Conservation (phyloP, 1,139 yeast genomes). For the Geotrichum fermentans region DNA sequence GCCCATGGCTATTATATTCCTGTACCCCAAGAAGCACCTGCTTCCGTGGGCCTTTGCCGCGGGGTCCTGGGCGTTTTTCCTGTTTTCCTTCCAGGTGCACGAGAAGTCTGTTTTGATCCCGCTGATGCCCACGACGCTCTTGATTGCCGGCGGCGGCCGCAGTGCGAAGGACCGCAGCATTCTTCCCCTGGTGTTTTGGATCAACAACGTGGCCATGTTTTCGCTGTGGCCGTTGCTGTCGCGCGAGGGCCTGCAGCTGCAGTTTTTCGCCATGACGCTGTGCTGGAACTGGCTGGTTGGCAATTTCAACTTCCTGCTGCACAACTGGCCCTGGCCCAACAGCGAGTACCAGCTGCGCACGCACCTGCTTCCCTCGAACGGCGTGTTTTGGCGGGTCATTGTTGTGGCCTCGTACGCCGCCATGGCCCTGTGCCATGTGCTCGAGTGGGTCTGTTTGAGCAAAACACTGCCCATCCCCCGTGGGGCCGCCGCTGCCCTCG, state of each 20-base stretch:
- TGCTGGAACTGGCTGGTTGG: conserved; percentile 79
- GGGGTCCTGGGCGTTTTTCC: conserved; percentile 79
- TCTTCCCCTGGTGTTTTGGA: conserved; percentile 64
- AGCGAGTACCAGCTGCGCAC: conserved; percentile 9
- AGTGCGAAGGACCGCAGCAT: conserved; percentile 29
- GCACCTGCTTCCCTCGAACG: conserved; percentile 26
- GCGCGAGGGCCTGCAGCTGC: conserved; percentile 68
- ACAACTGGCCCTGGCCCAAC: neutral
- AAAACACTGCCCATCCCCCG: neutral
- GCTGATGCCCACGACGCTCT: conserved; percentile 71
- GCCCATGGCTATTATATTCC: conserved; percentile 51
- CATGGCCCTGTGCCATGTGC: conserved; percentile 48
- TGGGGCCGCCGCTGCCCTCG: neutral
- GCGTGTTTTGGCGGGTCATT: conserved; percentile 51
- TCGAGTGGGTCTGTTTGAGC: conserved; percentile 45
- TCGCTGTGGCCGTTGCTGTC: conserved; percentile 84
- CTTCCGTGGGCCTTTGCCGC: conserved; percentile 74
- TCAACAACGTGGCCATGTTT: conserved; percentile 75
- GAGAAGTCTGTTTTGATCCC: conserved; percentile 89
- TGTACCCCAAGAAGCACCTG: conserved; percentile 46
- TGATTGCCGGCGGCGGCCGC: conserved; percentile 55
- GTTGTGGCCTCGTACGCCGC: conserved; percentile 57
- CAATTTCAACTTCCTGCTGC: conserved; percentile 21
- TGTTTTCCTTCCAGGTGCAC: conserved; percentile 93
- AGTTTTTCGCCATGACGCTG: conserved; percentile 57